phyloP scores from a whole-genome alignment of 169 alveolate genomes.

The Miamiensis avidus region DNA sequence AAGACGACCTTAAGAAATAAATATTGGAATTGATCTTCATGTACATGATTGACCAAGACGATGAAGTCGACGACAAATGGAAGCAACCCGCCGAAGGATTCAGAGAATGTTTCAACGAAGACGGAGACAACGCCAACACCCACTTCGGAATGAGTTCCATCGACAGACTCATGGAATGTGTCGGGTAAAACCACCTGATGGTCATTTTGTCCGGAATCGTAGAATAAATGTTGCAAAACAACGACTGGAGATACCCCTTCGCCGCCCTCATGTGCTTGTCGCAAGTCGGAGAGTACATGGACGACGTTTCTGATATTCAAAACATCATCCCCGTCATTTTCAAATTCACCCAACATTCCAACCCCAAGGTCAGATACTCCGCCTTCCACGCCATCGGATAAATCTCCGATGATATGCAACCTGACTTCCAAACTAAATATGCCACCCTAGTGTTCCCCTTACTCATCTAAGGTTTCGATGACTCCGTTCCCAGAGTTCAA shows the following conservation, averaged over 20 bases:
- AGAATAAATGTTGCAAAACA: conserved; percentile 44
- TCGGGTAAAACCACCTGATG: conserved; percentile 65
- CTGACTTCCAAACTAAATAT: conserved; percentile 66
- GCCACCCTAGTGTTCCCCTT: conserved; percentile 67
- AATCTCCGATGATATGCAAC: conserved; percentile 74
- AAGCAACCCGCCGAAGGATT: conserved; percentile 80
- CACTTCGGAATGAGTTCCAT: conserved; percentile 68
- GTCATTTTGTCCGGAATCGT: conserved; percentile 57
- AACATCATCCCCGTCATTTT: conserved; percentile 69
- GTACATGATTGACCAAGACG: conserved; percentile 80
- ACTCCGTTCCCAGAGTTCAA: conserved; percentile 78
- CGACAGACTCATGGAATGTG: conserved; percentile 72
- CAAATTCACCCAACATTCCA: conserved; percentile 54
- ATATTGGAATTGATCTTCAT: conserved; percentile 72
- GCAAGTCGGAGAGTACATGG: conserved; percentile 76
- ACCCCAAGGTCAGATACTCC: conserved; percentile 86
- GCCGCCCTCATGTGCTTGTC: conserved; percentile 84
- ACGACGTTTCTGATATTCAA: conserved; percentile 64
- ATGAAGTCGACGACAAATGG: conserved; percentile 79
- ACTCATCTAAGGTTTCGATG: conserved; percentile 57
- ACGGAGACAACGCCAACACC: conserved; percentile 70
- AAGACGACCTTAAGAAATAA: conserved; percentile 52
- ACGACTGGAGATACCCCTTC: conserved; percentile 84
- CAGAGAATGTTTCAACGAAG: conserved; percentile 68
- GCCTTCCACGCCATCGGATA: conserved; percentile 81